Evolutionary conservation across 139 green algal species (phyloP).

Genomic region (Diplosphaera chodatii): DNA sequence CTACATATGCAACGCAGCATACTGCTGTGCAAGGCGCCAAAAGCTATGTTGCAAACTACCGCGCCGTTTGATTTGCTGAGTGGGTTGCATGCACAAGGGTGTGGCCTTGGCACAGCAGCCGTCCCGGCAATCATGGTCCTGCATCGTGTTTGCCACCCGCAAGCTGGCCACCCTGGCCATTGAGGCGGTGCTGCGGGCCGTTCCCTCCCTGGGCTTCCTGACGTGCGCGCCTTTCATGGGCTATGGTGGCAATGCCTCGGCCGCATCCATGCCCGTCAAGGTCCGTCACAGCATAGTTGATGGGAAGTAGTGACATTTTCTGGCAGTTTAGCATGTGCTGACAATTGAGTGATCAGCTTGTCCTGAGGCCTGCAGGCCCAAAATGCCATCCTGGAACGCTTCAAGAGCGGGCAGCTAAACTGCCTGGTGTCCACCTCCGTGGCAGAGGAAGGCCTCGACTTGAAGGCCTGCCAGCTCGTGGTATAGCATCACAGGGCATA

Average conservation of each 20-base stretch:
- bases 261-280: conserved; percentile 9
- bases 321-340: too few relatives aligned
- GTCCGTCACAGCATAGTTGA: not conserved
- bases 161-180: conserved; percentile 27
- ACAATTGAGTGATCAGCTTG: too few relatives aligned
- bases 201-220: conserved; percentile 9
- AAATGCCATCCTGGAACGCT: conserved; percentile 19
- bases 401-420: conserved; percentile 30
- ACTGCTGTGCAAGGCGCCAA: too few relatives aligned
- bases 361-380: conserved; percentile 34
- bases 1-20: too few relatives aligned
- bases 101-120: not conserved
- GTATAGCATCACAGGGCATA: too few relatives aligned
- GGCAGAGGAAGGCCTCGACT: conserved; percentile 46
- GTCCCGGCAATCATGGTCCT: conserved; percentile 15
- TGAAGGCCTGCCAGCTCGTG: conserved; percentile 42
- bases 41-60: too few relatives aligned
- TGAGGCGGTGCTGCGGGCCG: conserved; percentile 8
- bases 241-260: conserved; percentile 3
- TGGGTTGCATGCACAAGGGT: too few relatives aligned
- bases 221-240: conserved; percentile 24
- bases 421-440: conserved; percentile 37
- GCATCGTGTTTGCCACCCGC: conserved; percentile 36
- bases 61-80: too few relatives aligned
- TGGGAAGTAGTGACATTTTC: too few relatives aligned